These are phyloP conservation scores for Angomonas desouzai DNA, from an alignment of 208 protist genomes.

Conservation along the genomic window DNA sequence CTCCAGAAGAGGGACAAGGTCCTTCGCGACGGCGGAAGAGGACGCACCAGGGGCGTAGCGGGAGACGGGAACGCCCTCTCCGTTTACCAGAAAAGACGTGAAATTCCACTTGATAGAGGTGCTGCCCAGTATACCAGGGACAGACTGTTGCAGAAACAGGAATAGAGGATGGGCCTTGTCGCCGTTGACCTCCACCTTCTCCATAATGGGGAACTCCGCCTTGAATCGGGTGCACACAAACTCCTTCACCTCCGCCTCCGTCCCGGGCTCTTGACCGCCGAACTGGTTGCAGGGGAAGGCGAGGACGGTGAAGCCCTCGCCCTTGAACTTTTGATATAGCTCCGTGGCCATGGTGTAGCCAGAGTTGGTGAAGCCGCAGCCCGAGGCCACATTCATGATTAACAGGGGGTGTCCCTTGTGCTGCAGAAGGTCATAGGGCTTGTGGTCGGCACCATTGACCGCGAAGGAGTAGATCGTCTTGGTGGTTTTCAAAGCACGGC, in stretches of 20 bases:
- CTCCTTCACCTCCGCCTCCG: constrained; percentile 66
- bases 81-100: constrained; percentile 88
- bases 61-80: constrained; percentile 51
- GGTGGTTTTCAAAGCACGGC: not conserved
- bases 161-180: constrained; percentile 73
- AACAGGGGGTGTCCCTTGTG: constrained; percentile 88
- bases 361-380: constrained; percentile 86
- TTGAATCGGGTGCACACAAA: constrained; percentile 65
- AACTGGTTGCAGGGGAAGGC: constrained; percentile 94
- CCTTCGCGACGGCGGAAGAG: constrained; percentile 50
- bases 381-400: constrained; percentile 91
- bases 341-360: constrained; percentile 70
- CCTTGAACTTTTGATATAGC: constrained; percentile 89
- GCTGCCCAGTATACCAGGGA: constrained; percentile 54
- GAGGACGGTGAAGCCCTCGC: constrained; percentile 81
- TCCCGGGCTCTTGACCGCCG: constrained; percentile 76
- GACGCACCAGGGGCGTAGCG: constrained; percentile 70
- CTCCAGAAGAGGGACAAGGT: constrained; percentile 51
- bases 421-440: constrained; percentile 83
- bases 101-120: constrained; percentile 93
- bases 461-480: constrained; percentile 76
- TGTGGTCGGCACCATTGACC: constrained; percentile 52
- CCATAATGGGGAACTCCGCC: constrained; percentile 83
- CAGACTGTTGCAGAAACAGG: constrained; percentile 68
- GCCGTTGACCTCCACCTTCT: constrained; percentile 91